Base-by-base conservation (phyloP, 2,329 filamentous ascomycete species). In the Xylariaceae sp. region DNA sequence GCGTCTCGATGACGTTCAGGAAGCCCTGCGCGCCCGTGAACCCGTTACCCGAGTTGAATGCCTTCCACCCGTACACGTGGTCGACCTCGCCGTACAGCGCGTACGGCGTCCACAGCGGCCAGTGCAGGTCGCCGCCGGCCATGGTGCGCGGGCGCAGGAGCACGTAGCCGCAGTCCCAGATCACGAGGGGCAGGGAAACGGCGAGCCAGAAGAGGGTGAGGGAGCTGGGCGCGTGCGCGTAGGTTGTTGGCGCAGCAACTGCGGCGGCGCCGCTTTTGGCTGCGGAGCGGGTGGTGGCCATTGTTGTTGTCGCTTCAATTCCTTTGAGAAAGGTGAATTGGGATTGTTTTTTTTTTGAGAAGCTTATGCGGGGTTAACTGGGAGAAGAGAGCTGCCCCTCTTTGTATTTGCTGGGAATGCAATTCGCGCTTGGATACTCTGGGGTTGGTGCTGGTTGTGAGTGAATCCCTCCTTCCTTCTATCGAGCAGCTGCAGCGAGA, bases 91-190 rank as follows among this genome's bases (percentile, higher is more conserved):
- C 89, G 76, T 96, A 96, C 1, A 95, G 83, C 69, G 82, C 84
- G 75, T 96, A 96, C 0, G 89, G 90, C 35, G 75, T 77, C 82
- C 84, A 96, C 48, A 96, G 68, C 1, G 89, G 88, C 76, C 76
- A 78, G 76, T 95, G 89, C 55, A 88, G 77, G 51, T 74, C 75
- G 13, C 91, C 91, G 66, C 90, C 89, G 0, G 87, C 84, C 89
- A 96, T 94, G 59, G 86, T 89, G 73, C 87, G 83, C 35, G 92
- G 92, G 17, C 92, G 89, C 56, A 89, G 77, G 51, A 96, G 78
- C 45, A 96, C 85, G 76, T 96, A 96, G 59, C 79, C 77, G 35
- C 83, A 83, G 76, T 96, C 92, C 92, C 92, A 96, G 54, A 84
- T 70, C 53, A 96, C 90, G 61, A 95, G 81, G 1, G 89, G 90